Conservation (phyloP, 1,284 basidiomycete species). For the Leccinum holopus region DNA sequence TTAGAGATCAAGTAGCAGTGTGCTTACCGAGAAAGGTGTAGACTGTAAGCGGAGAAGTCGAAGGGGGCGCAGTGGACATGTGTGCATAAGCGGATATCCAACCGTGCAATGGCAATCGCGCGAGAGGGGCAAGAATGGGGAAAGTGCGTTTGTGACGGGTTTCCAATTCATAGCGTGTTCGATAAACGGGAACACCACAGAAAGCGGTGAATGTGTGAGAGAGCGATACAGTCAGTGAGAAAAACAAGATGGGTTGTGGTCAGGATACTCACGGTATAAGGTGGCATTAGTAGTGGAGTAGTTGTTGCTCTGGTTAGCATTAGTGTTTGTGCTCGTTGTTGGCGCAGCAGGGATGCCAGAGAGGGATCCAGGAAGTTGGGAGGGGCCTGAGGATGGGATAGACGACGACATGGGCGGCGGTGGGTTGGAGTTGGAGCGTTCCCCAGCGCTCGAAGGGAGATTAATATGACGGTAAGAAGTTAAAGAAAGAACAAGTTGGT, state of each 20-base stretch:
- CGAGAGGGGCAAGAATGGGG: conserved; percentile 1
- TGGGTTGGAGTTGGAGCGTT: neutral
- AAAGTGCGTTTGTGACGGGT: neutral
- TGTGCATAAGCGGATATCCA: conserved; percentile 3
- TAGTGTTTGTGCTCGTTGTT: neutral
- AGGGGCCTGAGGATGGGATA: neutral
- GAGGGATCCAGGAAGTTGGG: neutral
- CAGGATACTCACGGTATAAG: conserved; percentile 27
- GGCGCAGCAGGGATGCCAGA: neutral
- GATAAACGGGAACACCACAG: neutral
- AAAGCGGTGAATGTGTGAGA: conserved; percentile 14
- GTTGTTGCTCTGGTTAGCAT: neutral
- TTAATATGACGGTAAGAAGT: conserved; percentile 15
- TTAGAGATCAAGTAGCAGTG: neutral
- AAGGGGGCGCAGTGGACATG: conserved; percentile 11
- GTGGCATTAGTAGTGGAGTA: conserved; percentile 25
- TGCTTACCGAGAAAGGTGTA: conserved; percentile 35
- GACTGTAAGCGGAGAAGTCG: conserved; percentile 18
- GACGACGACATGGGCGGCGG: neutral
- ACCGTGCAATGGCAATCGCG: conserved; percentile 9
- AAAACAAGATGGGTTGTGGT: conserved; percentile 4
- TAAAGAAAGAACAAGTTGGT: conserved; percentile 5
- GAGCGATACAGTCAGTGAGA: conserved; percentile 21
- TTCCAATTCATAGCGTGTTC: neutral
- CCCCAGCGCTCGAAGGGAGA: conserved; percentile 9